A percentile compares a stretch with the other conserved stretches of the same genome.
Conservation (phyloP, 1,284 basidiomycete genomes). For the Entoloma clypeatum region DNA sequence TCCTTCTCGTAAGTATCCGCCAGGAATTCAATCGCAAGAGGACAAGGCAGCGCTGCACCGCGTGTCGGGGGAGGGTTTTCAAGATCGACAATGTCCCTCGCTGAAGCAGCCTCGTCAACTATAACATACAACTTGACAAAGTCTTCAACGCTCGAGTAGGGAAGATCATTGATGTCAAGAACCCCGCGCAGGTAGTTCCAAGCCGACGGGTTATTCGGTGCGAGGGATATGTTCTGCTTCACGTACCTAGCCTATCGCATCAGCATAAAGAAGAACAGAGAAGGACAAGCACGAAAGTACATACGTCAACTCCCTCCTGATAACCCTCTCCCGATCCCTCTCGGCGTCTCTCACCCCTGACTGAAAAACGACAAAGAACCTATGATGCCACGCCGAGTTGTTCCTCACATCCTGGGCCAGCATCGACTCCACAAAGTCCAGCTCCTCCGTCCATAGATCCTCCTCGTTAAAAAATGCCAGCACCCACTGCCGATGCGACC, state of each 20-base stretch:
- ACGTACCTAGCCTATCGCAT: conserved; percentile 39
- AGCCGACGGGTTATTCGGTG: conserved; percentile 87
- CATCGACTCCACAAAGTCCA: conserved; percentile 75
- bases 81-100: conserved; percentile 57
- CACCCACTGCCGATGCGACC: conserved; percentile 92
- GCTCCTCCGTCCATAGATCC: conserved; percentile 74
- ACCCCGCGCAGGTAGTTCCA: conserved; percentile 93
- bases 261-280: conserved; percentile 7
- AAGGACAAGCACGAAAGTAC: conserved; percentile 25
- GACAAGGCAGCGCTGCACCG: conserved; percentile 70
- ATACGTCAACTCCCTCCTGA: conserved; percentile 70
- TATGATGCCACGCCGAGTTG: conserved; percentile 98
- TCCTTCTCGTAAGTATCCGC: conserved; percentile 73
- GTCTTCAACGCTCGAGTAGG: conserved; percentile 50
- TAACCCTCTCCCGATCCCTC: conserved; percentile 51
- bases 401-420: conserved; percentile 82
- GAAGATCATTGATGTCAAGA: conserved; percentile 54
- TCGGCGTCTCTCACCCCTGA: conserved; percentile 58
- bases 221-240: conserved; percentile 78
- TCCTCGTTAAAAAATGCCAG: conserved; percentile 77
- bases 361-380: conserved; percentile 89
- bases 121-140: conserved; percentile 68
- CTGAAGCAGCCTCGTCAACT: conserved; percentile 27
- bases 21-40: conserved; percentile 80
- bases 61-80: conserved; percentile 68